Evolutionary conservation across 23 red algal species (phyloP), one percentile per base, ranked within the genome.

Genomic region (Gracilaria gracilis): DNA sequence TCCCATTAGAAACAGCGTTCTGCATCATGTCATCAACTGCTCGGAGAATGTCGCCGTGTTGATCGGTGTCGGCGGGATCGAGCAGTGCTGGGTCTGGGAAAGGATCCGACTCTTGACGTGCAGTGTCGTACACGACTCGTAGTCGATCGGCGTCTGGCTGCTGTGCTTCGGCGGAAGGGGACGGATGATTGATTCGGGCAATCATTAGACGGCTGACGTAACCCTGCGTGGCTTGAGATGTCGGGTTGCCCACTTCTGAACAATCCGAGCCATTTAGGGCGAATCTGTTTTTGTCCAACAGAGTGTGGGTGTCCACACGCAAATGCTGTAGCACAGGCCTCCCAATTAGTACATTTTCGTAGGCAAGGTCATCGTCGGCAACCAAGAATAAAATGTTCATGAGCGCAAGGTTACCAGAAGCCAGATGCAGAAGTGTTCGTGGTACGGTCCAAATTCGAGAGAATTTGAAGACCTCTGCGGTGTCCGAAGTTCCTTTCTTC

Each of bases 221-320:
- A 31, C 67, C 49, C 15, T 28, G 48, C 23, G 4, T 16, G 11
- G 27, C 6, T 9, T 58, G 48, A 61, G 20, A 67, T 88, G 29
- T 51, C 67, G 69, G 4, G 4, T 88, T 88, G 35, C 85, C 85
- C 4, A 88, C 85, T 55, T 27, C 40, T 9, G 67, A 88, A 79
- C 65, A 88, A 67, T 88, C 85, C 17, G 85, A 35, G 28, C 85
- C 69, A 78, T 88, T 62, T 14, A 88, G 67, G 7, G 72, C 85
- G 35, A 36, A 53, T 20, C 65, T 35, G 15, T 88, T 88, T 0
- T 44, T 59, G 28, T 88, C 85, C 12, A 88, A 65, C 27, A 88
- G 85, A 0, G 85, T 88, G n/a, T 88, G 36, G 12, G 67, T 88
- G 67, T 57, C 85, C 12, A 88, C 65, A 12, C 53, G 66, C 3